Conservation (phyloP, 1,139 yeast species). For the Eremothecium cymbalariae region DNA sequence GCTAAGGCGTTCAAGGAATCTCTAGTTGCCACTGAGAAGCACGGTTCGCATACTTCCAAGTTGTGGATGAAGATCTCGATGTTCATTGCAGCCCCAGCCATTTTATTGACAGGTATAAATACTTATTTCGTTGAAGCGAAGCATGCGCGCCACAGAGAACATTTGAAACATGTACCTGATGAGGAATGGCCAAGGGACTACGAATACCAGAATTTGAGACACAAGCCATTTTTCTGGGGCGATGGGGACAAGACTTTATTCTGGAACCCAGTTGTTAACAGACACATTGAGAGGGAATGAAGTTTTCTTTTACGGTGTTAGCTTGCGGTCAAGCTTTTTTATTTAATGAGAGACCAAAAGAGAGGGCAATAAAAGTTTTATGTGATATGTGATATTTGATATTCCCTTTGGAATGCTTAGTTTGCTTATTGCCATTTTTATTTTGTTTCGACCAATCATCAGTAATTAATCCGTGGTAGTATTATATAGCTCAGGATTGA, state of each 20-base stretch:
- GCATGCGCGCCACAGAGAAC: conserved; percentile 86
- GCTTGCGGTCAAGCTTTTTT: not conserved
- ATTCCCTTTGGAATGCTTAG: too few relatives aligned
- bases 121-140: conserved; percentile 73
- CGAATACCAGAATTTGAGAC: conserved; percentile 85
- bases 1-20: conserved; percentile 46
- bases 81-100: conserved; percentile 75
- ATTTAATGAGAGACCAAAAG: too few relatives aligned
- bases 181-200: conserved; percentile 90
- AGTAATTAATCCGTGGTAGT: too few relatives aligned
- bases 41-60: conserved; percentile 65
- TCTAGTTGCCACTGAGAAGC: conserved; percentile 58
- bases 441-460: too few relatives aligned
- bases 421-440: too few relatives aligned
- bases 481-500: too few relatives aligned
- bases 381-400: too few relatives aligned
- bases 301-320: not conserved
- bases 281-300: conserved; percentile 46
- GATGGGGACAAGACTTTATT: conserved; percentile 94
- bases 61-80: conserved; percentile 82
- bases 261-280: conserved; percentile 92
- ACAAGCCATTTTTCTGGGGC: conserved; percentile 92
- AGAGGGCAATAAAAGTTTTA: too few relatives aligned
- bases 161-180: conserved; percentile 65
- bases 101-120: conserved; percentile 67